Conservation (phyloP, 192 early-diverging fungal genomes). For the Neocallimastix lanati region DNA sequence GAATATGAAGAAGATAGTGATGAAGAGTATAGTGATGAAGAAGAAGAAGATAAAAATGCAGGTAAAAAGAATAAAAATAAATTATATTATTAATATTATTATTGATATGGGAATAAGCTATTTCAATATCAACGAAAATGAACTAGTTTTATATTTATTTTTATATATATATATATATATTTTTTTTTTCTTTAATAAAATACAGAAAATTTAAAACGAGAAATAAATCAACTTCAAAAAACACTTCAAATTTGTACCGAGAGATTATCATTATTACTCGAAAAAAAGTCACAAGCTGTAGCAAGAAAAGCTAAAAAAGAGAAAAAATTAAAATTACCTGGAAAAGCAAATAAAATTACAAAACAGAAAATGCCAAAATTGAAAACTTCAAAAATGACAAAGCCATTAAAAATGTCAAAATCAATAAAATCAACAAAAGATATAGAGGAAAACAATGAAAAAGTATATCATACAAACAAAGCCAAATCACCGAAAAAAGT, state of each 20-base stretch:
- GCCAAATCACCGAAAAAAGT: background rate
- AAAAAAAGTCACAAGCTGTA: background rate
- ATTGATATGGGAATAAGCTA: no score
- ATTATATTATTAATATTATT: no score
- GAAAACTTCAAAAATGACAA: background rate
- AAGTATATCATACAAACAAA: background rate
- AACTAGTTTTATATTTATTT: no score
- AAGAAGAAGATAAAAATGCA: conserved; percentile 8
- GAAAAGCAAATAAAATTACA: background rate
- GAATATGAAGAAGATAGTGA: conserved; percentile 10
- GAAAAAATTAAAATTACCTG: background rate
- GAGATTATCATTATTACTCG: background rate
- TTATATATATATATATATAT: no score
- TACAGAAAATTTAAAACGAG: background rate
- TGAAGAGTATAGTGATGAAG: no score
- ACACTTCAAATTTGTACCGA: background rate
- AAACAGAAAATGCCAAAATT: background rate
- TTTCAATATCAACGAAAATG: no score
- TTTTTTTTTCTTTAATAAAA: no score
- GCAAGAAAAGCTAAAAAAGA: background rate
- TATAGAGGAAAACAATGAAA: background rate
- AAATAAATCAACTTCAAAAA: background rate
- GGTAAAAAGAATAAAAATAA: no score
- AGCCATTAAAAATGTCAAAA: background rate
- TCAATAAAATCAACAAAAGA: background rate